phyloP scores from a whole-genome alignment of 2,329 filamentous ascomycete species.

The Colletotrichum cordylinicola region DNA sequence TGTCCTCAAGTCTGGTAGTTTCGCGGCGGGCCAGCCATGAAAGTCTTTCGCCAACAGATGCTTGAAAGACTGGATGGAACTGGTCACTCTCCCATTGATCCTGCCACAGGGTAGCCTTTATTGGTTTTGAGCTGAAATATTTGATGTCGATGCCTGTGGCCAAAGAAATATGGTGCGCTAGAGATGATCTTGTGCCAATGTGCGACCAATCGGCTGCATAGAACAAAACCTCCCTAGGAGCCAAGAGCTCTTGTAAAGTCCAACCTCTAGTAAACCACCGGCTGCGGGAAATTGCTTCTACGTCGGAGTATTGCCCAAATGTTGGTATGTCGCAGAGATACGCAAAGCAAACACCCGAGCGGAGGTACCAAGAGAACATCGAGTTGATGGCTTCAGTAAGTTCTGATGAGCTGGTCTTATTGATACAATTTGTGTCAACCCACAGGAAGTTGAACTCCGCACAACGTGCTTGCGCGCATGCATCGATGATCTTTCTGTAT shows the following conservation, averaged over 20 bases:
- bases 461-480: neutral
- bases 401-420: neutral
- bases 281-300: neutral
- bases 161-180: neutral
- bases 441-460: neutral
- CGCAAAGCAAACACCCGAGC: neutral
- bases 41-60: neutral
- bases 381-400: neutral
- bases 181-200: neutral
- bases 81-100: neutral
- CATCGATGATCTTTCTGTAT: neutral
- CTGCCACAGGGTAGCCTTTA: neutral
- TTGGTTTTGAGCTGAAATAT: neutral
- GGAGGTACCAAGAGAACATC: neutral
- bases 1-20: neutral
- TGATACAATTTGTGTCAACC: neutral
- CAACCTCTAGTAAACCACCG: neutral
- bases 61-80: neutral
- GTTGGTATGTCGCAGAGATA: neutral
- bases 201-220: neutral
- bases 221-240: neutral
- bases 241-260: neutral
- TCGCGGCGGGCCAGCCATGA: neutral
- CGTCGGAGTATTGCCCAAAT: neutral
- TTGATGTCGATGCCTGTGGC: neutral